A percentile compares a stretch with the other conserved stretches of the same genome.
These are phyloP conservation scores for Nepenthes gracilis DNA, from an alignment of 148 eudicot genomes.

Conservation along the genomic window DNA sequence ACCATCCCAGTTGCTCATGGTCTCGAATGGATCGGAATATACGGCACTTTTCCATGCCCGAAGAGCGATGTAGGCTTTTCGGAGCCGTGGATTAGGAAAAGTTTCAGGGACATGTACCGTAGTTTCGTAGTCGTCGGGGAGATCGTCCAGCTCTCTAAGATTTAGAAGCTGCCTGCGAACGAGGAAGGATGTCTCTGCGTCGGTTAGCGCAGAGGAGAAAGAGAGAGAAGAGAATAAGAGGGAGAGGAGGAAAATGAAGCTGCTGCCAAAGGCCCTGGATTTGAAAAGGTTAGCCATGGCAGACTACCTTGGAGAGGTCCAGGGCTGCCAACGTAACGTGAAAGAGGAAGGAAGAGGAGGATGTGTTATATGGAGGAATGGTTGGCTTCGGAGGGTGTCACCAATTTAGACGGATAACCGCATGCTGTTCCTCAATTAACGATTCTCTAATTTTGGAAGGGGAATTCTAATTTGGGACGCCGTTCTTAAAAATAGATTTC, in stretches of 20 bases:
- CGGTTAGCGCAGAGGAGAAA: slow-evolving; percentile 16
- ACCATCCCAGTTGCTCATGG: slow-evolving; percentile 50
- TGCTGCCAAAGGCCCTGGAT: slow-evolving; percentile 18
- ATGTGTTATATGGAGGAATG: not conserved
- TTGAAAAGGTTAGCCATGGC: slow-evolving; percentile 4
- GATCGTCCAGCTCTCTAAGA: slow-evolving; percentile 22
- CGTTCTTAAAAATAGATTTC: too few species aligned
- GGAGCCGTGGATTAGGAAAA: slow-evolving; percentile 44
- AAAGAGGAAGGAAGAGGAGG: not conserved
- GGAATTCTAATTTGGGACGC: too few species aligned
- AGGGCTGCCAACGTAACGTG: slow-evolving; percentile 6
- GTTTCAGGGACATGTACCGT: slow-evolving; percentile 9
- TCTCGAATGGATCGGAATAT: slow-evolving; percentile 44
- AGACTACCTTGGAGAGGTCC: slow-evolving; percentile 2
- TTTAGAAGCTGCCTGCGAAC: slow-evolving; percentile 26
- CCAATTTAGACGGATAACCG: not conserved
- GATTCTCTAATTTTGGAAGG: not conserved
- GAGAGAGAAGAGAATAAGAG: slow-evolving; percentile 4
- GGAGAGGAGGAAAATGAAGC: slow-evolving; percentile 11
- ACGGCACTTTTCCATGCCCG: slow-evolving; percentile 58
- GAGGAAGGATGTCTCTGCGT: slow-evolving; percentile 19
- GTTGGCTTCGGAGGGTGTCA: not conserved
- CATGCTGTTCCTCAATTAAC: not conserved
- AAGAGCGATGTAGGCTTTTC: slow-evolving; percentile 52
- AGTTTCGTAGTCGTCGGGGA: slow-evolving; percentile 8